Conservation (phyloP, 2,329 filamentous ascomycete species). For the Penicillium decumbens region DNA sequence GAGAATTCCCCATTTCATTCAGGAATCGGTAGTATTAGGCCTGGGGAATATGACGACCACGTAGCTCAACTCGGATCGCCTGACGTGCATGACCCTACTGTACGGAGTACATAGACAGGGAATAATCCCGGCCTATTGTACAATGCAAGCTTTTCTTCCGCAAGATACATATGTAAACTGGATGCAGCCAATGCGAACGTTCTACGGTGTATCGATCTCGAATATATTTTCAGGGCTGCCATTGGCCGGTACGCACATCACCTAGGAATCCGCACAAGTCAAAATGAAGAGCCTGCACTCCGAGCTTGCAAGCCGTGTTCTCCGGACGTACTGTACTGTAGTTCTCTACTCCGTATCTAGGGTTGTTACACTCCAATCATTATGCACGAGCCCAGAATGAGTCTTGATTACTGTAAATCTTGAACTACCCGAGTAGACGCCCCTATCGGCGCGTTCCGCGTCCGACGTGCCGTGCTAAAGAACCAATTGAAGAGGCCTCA, state of each 20-base stretch:
- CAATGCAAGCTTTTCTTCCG: conserved; percentile 3
- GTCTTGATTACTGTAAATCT: neutral
- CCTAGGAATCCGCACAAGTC: neutral
- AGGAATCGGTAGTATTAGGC: neutral
- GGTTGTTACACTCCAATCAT: neutral
- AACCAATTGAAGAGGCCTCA: neutral
- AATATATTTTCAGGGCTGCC: neutral
- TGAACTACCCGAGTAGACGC: conserved; percentile 3
- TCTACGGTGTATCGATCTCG: neutral
- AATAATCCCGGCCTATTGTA: conserved; percentile 10
- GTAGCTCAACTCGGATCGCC: conserved; percentile 9
- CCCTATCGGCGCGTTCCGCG: conserved; percentile 25
- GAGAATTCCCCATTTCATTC: neutral
- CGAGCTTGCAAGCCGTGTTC: conserved; percentile 1
- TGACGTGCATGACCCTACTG: conserved; percentile 4
- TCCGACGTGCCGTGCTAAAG: conserved; percentile 7
- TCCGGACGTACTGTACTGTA: neutral
- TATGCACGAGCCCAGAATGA: neutral
- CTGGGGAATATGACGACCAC: neutral
- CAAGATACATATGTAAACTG: neutral
- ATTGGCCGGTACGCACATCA: neutral
- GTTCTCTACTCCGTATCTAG: neutral
- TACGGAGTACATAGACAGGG: conserved; percentile 1
- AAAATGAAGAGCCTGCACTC: conserved; percentile 2
- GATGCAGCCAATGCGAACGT: neutral